Evolutionary conservation across 2,329 filamentous ascomycete genomes (phyloP).

Genomic region (Sodiomyces alkalinus): DNA sequence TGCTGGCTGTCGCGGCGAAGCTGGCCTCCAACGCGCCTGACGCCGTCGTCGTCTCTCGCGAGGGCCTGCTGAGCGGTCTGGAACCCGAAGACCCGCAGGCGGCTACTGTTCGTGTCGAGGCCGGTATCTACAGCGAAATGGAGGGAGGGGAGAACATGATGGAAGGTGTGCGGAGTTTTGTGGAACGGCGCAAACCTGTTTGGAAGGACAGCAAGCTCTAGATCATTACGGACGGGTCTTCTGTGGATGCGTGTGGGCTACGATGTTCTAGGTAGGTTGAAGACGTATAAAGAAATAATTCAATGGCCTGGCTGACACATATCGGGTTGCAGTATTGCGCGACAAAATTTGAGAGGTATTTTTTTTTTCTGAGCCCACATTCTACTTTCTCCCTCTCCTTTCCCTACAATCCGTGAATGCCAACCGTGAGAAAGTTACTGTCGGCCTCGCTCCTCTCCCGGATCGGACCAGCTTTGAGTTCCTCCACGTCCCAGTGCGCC

Average conservation of each 20-base stretch:
- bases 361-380: no score
- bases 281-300: not conserved
- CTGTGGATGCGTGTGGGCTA: no score
- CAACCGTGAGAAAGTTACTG: slow-evolving; percentile 7
- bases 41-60: slow-evolving; percentile 56
- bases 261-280: no score
- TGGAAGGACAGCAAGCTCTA: slow-evolving; percentile 52
- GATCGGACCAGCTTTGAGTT: slow-evolving; percentile 12
- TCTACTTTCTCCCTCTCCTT: no score
- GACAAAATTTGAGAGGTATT: no score
- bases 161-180: slow-evolving; percentile 61
- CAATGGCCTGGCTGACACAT: no score
- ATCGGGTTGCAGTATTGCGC: no score
- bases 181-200: slow-evolving; percentile 54
- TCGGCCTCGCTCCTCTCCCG: slow-evolving; percentile 7
- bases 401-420: no score
- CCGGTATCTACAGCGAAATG: slow-evolving; percentile 43
- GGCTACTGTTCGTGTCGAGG: slow-evolving; percentile 40
- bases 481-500: slow-evolving; percentile 26
- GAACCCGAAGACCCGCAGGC: slow-evolving; percentile 50
- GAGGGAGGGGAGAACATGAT: slow-evolving; percentile 56
- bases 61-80: slow-evolving; percentile 59
- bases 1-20: slow-evolving; percentile 43
- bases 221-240: not conserved
- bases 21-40: slow-evolving; percentile 59